A percentile compares a stretch with the other conserved stretches of the same genome.
Evolutionary conservation across 805 yeast genomes (phyloP).

Genomic region (Ogataea salicorniae): DNA sequence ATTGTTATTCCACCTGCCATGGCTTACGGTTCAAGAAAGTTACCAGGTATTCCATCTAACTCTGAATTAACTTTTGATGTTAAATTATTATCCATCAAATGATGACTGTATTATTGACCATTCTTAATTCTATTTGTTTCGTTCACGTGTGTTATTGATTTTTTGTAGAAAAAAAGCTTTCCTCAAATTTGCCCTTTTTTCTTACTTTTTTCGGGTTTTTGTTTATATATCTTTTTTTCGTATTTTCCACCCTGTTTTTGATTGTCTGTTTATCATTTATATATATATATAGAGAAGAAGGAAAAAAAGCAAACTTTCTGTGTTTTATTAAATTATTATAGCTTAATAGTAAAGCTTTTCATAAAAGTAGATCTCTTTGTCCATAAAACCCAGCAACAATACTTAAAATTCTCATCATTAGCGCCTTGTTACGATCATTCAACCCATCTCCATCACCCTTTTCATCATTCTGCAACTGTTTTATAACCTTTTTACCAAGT

Average conservation of each 20-base stretch:
- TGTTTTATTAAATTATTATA: neutral
- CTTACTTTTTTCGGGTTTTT: too few species aligned
- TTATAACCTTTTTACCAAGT: conserved; percentile 34
- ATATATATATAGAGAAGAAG: too few species aligned
- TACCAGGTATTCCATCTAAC: conserved; percentile 98
- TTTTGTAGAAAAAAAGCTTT: too few species aligned
- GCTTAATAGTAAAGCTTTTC: neutral
- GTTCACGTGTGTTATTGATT: too few species aligned
- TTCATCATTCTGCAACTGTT: conserved; percentile 16
- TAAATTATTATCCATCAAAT: conserved; percentile 86
- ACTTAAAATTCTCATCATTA: conserved; percentile 16
- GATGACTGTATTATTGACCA: conserved; percentile 16
- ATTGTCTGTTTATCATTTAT: too few species aligned
- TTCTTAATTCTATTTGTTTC: neutral
- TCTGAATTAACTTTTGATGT: conserved; percentile 95
- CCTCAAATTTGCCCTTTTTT: too few species aligned
- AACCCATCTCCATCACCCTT: neutral
- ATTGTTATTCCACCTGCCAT: conserved; percentile 91
- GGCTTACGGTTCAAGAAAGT: conserved; percentile 91
- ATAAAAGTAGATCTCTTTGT: conserved; percentile 22
- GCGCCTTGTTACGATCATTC: conserved; percentile 12
- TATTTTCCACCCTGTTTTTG: too few species aligned
- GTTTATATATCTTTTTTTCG: too few species aligned
- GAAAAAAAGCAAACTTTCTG: neutral
- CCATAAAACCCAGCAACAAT: conserved; percentile 21